Percentiles rank a stretch among this genome's conserved stretches.
phyloP scores from a whole-genome alignment of 257 asterid genomes.

The Solanum pimpinellifolium region DNA sequence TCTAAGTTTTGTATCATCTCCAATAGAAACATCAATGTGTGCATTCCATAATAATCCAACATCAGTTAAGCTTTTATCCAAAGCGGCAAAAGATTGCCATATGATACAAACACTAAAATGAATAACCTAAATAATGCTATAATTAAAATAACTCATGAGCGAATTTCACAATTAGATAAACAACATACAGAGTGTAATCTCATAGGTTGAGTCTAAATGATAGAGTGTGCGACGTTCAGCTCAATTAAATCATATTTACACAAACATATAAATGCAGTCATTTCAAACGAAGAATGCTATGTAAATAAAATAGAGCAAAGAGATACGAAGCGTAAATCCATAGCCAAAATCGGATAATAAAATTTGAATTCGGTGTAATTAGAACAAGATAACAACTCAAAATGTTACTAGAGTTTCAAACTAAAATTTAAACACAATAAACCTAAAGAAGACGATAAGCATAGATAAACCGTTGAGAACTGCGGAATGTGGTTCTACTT shows the following conservation, averaged over 20 bases:
- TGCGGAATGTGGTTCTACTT: slow-evolving; percentile 11
- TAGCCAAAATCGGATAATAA: background rate
- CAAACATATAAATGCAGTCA: background rate
- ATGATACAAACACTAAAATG: background rate
- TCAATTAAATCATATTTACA: background rate
- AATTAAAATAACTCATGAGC: background rate
- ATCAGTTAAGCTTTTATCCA: background rate
- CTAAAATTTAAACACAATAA: background rate
- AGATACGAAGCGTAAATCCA: background rate
- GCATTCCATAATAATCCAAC: background rate
- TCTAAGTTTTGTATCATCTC: background rate
- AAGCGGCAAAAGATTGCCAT: background rate
- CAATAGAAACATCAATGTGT: background rate
- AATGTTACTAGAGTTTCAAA: background rate
- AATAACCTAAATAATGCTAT: background rate
- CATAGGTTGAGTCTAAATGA: background rate
- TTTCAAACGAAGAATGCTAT: background rate
- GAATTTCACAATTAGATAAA: background rate
- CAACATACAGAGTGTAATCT: background rate
- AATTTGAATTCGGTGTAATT: background rate
- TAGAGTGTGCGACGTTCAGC: background rate
- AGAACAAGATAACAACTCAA: background rate
- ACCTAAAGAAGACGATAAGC: background rate
- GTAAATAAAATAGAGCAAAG: no score
- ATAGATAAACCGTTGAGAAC: background rate